Conservation (phyloP, 805 yeast genomes). For the Kregervanrija pseudodelftensis region DNA sequence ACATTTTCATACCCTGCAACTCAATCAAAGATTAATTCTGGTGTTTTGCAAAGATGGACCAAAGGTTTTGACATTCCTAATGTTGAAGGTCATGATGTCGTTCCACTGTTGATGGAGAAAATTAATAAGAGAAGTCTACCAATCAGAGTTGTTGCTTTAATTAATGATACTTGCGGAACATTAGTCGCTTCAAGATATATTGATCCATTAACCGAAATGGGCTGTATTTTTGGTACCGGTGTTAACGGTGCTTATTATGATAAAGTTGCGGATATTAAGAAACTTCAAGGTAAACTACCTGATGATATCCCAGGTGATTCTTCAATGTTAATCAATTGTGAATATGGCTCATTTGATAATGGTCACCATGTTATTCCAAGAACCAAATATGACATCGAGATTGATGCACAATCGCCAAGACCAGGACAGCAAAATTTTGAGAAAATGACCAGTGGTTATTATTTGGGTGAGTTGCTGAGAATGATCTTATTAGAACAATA, state of each 20-base stretch:
- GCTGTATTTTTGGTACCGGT: constrained; percentile 96
- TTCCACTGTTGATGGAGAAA: constrained; percentile 79
- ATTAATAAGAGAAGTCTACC: constrained; percentile 64
- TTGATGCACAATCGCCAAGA: constrained; percentile 89
- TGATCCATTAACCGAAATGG: constrained; percentile 88
- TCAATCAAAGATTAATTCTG: constrained; percentile 76
- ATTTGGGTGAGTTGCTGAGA: constrained; percentile 89
- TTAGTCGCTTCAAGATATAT: constrained; percentile 93
- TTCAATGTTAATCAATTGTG: constrained; percentile 96
- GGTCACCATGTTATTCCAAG: constrained; percentile 85
- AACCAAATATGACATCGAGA: constrained; percentile 74
- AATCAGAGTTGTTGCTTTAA: constrained; percentile 84
- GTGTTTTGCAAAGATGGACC: constrained; percentile 95
- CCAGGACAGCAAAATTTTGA: constrained; percentile 97
- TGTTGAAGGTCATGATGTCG: constrained; percentile 94
- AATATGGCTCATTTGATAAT: constrained; percentile 97
- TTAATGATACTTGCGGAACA: constrained; percentile 97
- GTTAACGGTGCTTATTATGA: constrained; percentile 98
- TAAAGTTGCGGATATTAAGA: constrained; percentile 65
- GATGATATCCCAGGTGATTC: constrained; percentile 60
- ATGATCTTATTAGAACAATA: constrained; percentile 69
- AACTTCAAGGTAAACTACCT: constrained; percentile 66
- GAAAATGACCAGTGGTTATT: constrained; percentile 97
- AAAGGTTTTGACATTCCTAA: constrained; percentile 94
- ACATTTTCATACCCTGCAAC: constrained; percentile 92